A percentile compares a stretch with the other conserved stretches of the same genome.
Evolutionary conservation across 2,329 filamentous ascomycete genomes (phyloP).

Genomic region (Leptographium lundbergii): DNA sequence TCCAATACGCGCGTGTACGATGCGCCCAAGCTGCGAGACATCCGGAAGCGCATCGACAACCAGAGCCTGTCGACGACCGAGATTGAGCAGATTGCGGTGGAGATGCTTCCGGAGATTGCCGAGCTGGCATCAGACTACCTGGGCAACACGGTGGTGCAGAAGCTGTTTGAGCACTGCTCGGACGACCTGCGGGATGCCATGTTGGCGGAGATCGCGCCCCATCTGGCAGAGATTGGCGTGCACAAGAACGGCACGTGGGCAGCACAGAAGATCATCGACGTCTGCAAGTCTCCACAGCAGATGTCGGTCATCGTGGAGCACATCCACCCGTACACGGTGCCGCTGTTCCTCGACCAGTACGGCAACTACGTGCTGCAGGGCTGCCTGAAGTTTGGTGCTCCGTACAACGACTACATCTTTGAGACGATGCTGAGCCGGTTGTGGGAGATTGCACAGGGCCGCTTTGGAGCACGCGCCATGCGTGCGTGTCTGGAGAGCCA

Average conservation of each 20-base stretch:
- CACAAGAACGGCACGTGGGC: constrained; percentile 99
- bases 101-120: constrained; percentile 93
- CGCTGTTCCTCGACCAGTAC: constrained; percentile 92
- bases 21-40: constrained; percentile 86
- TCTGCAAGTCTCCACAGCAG: constrained; percentile 73
- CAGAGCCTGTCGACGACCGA: constrained; percentile 74
- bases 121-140: constrained; percentile 93
- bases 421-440: constrained; percentile 90
- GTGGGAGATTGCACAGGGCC: constrained; percentile 86
- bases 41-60: constrained; percentile 95
- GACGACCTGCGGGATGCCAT: constrained; percentile 84
- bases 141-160: constrained; percentile 98
- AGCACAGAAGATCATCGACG: constrained; percentile 97
- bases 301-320: constrained; percentile 76
- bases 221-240: constrained; percentile 89
- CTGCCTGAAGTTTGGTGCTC: constrained; percentile 79
- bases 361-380: constrained; percentile 98
- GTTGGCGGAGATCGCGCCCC: constrained; percentile 75
- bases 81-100: constrained; percentile 81
- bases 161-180: constrained; percentile 92
- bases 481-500: constrained; percentile 93
- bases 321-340: constrained; percentile 74
- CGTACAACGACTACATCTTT: constrained; percentile 94
- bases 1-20: constrained; percentile 83
- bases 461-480: constrained; percentile 93